Conservation (phyloP, 2,329 filamentous ascomycete species). For the Sclerotinia trifoliorum region DNA sequence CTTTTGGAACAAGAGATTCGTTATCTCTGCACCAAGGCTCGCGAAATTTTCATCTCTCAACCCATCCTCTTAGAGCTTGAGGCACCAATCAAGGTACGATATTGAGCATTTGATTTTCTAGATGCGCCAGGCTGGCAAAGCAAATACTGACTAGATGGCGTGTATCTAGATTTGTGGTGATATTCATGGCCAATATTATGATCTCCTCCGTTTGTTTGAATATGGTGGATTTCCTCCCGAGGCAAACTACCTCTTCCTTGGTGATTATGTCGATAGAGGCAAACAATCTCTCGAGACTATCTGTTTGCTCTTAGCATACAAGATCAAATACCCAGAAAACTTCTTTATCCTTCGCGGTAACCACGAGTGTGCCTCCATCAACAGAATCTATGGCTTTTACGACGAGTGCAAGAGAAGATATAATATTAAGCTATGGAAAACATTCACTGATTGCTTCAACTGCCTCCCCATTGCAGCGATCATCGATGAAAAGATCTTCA, state of each 20-base stretch:
- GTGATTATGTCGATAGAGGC: constrained; percentile 97
- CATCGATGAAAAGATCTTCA: constrained; percentile 99
- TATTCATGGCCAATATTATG: constrained; percentile 99
- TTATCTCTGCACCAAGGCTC: constrained; percentile 95
- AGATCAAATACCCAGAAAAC: constrained; percentile 99
- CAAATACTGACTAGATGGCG: constrained; percentile 25
- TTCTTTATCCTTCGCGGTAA: constrained; percentile 98
- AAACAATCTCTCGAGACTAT: constrained; percentile 99
- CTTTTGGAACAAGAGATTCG: constrained; percentile 94
- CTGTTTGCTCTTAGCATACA: constrained; percentile 93
- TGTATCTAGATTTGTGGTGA: constrained; percentile 85
- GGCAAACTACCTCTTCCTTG: constrained; percentile 98
- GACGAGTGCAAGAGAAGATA: constrained; percentile 99
- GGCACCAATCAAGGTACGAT: constrained; percentile 90
- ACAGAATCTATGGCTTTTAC: constrained; percentile 99
- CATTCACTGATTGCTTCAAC: constrained; percentile 99
- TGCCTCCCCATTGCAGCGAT: constrained; percentile 97
- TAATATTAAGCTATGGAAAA: constrained; percentile 99
- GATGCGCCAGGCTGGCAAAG: background rate
- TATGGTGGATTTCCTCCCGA: constrained; percentile 98
- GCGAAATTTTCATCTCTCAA: constrained; percentile 99
- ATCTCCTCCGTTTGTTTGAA: constrained; percentile 94
- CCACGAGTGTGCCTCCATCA: constrained; percentile 98
- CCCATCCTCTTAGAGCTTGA: constrained; percentile 96
- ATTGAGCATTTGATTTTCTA: background rate